phyloP scores from a whole-genome alignment of 306 rosid species.

The Fragaria vesca region DNA sequence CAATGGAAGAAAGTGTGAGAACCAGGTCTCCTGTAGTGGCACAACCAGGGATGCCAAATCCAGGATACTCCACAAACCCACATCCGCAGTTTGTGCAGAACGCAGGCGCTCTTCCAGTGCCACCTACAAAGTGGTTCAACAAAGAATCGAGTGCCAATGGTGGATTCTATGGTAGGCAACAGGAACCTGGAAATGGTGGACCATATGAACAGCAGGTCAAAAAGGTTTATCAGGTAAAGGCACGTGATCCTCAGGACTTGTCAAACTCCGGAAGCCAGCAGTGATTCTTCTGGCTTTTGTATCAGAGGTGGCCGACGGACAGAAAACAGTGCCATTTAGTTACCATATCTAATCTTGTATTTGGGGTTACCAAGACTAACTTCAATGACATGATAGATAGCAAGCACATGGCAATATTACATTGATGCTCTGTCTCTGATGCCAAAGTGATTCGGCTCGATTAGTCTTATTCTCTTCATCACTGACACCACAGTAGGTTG shows the following conservation, averaged over 20 bases:
- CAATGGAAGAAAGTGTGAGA: constrained; percentile 47
- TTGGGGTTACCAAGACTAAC: neutral
- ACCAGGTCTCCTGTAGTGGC: constrained; percentile 37
- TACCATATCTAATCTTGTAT: constrained; percentile 1
- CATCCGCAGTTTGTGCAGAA: constrained; percentile 43
- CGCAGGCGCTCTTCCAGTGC: constrained; percentile 60
- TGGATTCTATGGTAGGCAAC: constrained; percentile 6
- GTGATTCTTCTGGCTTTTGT: constrained; percentile 32
- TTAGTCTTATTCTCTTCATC: neutral
- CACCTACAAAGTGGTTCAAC: constrained; percentile 84
- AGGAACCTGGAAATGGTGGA: constrained; percentile 29
- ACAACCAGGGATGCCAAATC: constrained; percentile 36
- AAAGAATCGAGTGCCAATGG: constrained; percentile 48
- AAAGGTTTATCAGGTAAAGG: constrained; percentile 64
- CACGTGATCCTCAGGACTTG: constrained; percentile 45
- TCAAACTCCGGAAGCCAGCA: constrained; percentile 41
- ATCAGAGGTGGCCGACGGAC: constrained; percentile 1
- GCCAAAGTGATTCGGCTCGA: neutral
- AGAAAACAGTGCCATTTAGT: neutral
- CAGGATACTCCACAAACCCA: constrained; percentile 39
- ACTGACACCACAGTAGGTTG: neutral
- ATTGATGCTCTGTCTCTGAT: neutral
- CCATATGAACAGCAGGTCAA: constrained; percentile 57
- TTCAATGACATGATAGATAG: neutral
- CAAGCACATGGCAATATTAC: neutral